These are phyloP conservation scores for Prunus mongolica DNA, from an alignment of 306 rosid genomes.

Conservation along the genomic window DNA sequence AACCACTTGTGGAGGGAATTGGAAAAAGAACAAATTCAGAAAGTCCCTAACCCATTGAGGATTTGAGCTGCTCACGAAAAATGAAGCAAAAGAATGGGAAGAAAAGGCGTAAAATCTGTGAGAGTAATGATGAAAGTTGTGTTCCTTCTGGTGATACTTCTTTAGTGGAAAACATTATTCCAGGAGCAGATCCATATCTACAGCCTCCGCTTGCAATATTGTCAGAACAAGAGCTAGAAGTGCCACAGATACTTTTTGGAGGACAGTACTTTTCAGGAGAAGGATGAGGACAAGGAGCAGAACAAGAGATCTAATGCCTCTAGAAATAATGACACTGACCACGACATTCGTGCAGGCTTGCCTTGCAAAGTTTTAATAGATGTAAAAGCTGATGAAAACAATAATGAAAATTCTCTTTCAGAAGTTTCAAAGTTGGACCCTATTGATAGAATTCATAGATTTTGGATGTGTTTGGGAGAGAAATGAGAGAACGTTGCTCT, in stretches of 20 bases:
- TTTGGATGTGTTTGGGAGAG: too few relatives aligned
- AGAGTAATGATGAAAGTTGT: not conserved
- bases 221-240: not conserved
- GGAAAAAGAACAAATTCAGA: constrained; percentile 20
- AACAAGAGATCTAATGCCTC: not conserved
- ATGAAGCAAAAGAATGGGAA: not conserved
- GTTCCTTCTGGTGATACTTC: not conserved
- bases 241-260: not conserved
- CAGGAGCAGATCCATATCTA: not conserved
- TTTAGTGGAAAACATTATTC: not conserved
- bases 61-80: not conserved
- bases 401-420: too few relatives aligned
- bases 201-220: not conserved
- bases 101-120: not conserved
- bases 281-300: not conserved
- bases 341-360: too few relatives aligned
- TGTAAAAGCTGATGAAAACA: too few relatives aligned
- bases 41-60: not conserved
- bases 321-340: not conserved
- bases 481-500: too few relatives aligned
- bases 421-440: not conserved
- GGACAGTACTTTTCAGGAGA: not conserved
- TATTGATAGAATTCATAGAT: too few relatives aligned
- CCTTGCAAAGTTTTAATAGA: too few relatives aligned
- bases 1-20: constrained; percentile 20